Base-by-base conservation (phyloP, 352 stramenopile species). In the Globisporangium okanoganense region DNA sequence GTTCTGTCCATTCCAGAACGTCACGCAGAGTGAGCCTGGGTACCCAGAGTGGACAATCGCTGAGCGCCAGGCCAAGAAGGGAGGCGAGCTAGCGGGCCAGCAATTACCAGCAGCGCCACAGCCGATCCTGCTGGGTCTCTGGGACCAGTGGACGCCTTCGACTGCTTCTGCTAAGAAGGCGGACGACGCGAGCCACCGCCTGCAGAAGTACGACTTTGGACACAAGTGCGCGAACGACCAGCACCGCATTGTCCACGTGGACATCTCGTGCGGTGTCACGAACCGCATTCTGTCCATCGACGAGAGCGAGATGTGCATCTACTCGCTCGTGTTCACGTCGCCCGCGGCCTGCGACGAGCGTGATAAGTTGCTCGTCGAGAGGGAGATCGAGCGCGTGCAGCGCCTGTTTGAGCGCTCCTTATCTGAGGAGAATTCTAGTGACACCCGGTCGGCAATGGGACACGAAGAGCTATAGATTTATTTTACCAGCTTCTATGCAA, bases 241-340 rank as follows among this genome's bases (percentile, higher is more conserved):
- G 35, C 55, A 87, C 51, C 82, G 92, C 44, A 61, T 73, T 12
- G 86, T 87, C 9, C 70, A 80, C 14, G 88, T 97, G 2, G 64
- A 82, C 18, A 65, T 97, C 5, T 77, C 71, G 20, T 98, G 94
- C 66, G 90, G 88, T 13, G 48, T 60, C 12, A 66, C 69, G 10
- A 94, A 91, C 56, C 85, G 79, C 45, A 62, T 98, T 1, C 13
- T 95, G n/a, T 84, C 76, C 9, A 81, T 96, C 7, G 85, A 97
- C 52, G 94, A 98, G 70, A 79, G 83, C 29, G 77, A 94, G 55
- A 98, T 95, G 65, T 98, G 94, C 61, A 64, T 85, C 33, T 98
- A 98, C 68, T 74, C 83, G 14, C 75, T 98, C 52, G 63, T 57
- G 47, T 96, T 98, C 56, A 85, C 72, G 55, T 88, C 82, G 0